Evolutionary conservation across 2,329 filamentous ascomycete genomes (phyloP).

Genomic region (Alternaria novae-zelandiae): DNA sequence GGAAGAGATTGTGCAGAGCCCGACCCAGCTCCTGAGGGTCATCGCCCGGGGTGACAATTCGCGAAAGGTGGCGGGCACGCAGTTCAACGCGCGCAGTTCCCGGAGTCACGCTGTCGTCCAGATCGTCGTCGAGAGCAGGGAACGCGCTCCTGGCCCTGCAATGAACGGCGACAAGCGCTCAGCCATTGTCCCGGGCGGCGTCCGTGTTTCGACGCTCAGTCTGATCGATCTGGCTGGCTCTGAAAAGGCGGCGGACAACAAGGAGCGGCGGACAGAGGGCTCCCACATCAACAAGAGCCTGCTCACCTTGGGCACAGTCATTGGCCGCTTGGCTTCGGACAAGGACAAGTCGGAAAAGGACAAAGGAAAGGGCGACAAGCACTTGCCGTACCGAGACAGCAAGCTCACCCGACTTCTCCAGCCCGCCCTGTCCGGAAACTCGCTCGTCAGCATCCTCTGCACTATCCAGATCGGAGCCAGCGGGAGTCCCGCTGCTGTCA

Average conservation of each 20-base stretch:
- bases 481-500: conserved; percentile 72
- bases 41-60: conserved; percentile 94
- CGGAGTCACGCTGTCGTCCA: conserved; percentile 98
- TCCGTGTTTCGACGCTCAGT: conserved; percentile 92
- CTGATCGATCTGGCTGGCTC: conserved; percentile 96
- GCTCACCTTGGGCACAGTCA: conserved; percentile 92
- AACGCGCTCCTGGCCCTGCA: conserved; percentile 69
- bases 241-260: conserved; percentile 92
- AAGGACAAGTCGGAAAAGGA: conserved; percentile 76
- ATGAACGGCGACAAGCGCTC: conserved; percentile 51
- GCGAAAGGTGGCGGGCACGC: conserved; percentile 87
- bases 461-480: conserved; percentile 89
- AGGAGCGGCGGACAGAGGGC: conserved; percentile 91
- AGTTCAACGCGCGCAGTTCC: conserved; percentile 95
- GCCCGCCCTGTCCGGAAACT: conserved; percentile 89
- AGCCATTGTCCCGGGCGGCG: conserved; percentile 73
- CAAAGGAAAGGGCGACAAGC: conserved; percentile 87
- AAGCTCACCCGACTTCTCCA: conserved; percentile 94
- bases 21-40: conserved; percentile 90
- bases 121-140: conserved; percentile 96
- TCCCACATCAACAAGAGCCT: conserved; percentile 99
- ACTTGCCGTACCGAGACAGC: conserved; percentile 95
- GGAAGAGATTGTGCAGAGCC: conserved; percentile 98
- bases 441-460: conserved; percentile 94
- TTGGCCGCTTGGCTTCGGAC: conserved; percentile 86